Base-by-base conservation (phyloP, 2,329 filamentous ascomycete genomes). In the Karstenula rhodostoma region DNA sequence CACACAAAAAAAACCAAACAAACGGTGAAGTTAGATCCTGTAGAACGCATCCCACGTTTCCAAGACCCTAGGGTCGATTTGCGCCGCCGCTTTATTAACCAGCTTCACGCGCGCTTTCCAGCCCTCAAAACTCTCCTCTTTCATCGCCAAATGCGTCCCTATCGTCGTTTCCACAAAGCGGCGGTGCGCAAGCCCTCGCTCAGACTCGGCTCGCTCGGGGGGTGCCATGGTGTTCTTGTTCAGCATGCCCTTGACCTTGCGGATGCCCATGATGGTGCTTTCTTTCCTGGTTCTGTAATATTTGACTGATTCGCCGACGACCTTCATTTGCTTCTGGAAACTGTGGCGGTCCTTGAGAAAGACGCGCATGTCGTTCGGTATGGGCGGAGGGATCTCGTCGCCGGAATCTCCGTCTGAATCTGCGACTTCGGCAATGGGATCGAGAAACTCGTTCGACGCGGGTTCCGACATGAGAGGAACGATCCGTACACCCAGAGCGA, bases 351-450 rank as follows among this genome's bases (percentile, higher is more conserved):
- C 47, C 13, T 35, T 19, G 15, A 61, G 59, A 9, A 57, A 29
- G 23, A 22, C 37, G 23, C 46, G 15, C 7, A 50, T 25, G 15
- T 54, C 37, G 5, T 13, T 10, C 9, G 54, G 51, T 27, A 61
- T 37, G 15, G 29, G 23, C 7, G 22, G n/a, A 5, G 59, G 59
- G 22, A 61, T 61, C 42, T 61, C 59, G 44, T 61, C 59, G 10
- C 59, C 59, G 2, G 59, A 61, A 2, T 61, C 55, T 44, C 59
- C 59, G 12, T 57, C 54, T 29, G 59, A 61, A 27, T 43, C 40
- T 7, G 27, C 22, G 19, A 37, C 32, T 22, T 57, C 33, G 25
- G 49, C 55, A 19, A 37, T 35, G 19, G 48, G 27, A 15, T 57
- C 49, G 19, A 61, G 47, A 27, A 50, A 61, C 35, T 57, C 48